phyloP scores from a whole-genome alignment of 2,329 filamentous ascomycete genomes.

The Fragosphaeria purpurea region DNA sequence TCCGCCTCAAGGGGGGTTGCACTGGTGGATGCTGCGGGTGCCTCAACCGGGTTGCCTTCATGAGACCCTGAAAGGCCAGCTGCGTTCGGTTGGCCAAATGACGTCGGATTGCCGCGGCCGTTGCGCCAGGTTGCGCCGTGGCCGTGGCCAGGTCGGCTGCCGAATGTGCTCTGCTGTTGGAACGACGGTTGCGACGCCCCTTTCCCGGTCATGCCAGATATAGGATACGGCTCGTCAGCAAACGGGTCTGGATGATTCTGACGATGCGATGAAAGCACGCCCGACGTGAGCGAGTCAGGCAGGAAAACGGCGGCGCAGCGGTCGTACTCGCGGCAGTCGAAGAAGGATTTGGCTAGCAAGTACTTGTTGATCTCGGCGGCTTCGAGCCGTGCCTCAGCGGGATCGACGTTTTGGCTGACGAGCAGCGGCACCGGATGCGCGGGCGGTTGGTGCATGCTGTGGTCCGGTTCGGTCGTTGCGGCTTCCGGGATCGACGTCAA shows the following conservation, averaged over 20 bases:
- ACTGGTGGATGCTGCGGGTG: too few relatives aligned
- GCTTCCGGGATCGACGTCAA: conserved; percentile 67
- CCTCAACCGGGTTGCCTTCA: too few relatives aligned
- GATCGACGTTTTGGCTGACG: conserved; percentile 51
- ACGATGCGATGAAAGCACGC: conserved; percentile 44
- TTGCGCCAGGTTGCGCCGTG: conserved; percentile 6
- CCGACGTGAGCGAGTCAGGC: conserved; percentile 65
- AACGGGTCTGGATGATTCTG: conserved; percentile 19
- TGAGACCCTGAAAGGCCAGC: too few relatives aligned
- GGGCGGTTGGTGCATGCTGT: conserved; percentile 8
- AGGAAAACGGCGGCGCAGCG: conserved; percentile 85
- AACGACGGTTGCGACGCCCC: background rate
- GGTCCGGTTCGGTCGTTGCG: conserved; percentile 43
- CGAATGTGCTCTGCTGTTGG: background rate
- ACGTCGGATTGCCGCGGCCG: background rate
- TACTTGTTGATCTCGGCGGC: conserved; percentile 72
- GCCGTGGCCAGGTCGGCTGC: background rate
- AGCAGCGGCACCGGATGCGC: conserved; percentile 25
- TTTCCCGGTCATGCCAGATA: background rate
- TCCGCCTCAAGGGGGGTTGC: conserved; percentile 4
- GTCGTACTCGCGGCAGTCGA: conserved; percentile 91
- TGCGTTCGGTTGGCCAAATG: background rate
- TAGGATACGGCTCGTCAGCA: conserved; percentile 22
- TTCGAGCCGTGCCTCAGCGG: conserved; percentile 66
- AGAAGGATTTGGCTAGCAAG: conserved; percentile 84